Evolutionary conservation across 371 early-diverging fungal genomes (phyloP).

Genomic region (Syncephalastrum sp.): DNA sequence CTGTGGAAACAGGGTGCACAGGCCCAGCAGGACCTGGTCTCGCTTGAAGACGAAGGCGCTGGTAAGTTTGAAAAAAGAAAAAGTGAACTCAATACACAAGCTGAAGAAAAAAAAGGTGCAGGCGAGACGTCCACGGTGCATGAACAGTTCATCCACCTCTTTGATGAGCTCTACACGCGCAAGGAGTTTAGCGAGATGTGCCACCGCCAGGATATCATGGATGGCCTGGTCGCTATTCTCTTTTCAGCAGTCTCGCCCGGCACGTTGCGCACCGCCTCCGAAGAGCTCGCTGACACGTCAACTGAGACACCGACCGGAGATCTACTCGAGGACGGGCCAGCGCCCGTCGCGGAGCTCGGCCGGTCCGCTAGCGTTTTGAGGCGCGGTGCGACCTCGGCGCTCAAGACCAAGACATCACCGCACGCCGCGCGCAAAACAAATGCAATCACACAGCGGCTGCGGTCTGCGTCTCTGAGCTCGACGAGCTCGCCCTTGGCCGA

Average conservation of each 20-base stretch:
- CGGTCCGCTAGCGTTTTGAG: conserved; percentile 33
- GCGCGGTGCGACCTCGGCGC: conserved; percentile 40
- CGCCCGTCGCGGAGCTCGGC: too few relatives aligned
- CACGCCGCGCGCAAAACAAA: conserved; percentile 35
- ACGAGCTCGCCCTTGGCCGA: conserved; percentile 1
- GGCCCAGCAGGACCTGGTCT: conserved; percentile 10
- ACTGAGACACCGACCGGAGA: too few relatives aligned
- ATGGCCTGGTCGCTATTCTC: conserved; percentile 50
- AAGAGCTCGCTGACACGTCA: too few relatives aligned
- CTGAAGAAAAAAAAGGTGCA: not conserved
- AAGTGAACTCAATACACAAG: not conserved
- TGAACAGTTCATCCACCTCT: conserved; percentile 55
- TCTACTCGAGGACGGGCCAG: too few relatives aligned
- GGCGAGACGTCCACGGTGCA: conserved; percentile 2
- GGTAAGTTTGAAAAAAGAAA: not conserved
- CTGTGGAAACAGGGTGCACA: conserved; percentile 27
- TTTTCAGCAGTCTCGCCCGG: conserved; percentile 49
- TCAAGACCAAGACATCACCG: conserved; percentile 50
- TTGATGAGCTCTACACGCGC: conserved; percentile 55
- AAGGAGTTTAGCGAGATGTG: conserved; percentile 60
- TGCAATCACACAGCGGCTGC: conserved; percentile 12
- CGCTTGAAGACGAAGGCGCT: not conserved
- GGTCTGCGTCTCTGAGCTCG: conserved; percentile 9
- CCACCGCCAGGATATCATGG: conserved; percentile 56
- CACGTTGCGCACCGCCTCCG: too few relatives aligned